Evolutionary conservation across 805 yeast species (phyloP), one percentile per base, ranked within the genome.

Genomic region (Zygoascus flipseniorum): DNA sequence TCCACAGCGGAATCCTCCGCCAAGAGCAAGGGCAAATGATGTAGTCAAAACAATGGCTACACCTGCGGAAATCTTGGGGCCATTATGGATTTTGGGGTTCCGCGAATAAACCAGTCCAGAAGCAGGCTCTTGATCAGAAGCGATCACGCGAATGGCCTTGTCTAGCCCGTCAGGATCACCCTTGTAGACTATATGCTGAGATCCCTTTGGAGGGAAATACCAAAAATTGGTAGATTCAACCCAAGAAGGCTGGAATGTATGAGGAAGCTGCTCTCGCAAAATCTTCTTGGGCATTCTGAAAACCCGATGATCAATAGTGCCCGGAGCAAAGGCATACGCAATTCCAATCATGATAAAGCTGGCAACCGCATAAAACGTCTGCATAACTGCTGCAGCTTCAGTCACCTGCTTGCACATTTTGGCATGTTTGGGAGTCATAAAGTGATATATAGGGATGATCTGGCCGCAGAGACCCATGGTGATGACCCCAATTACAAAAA

Each of bases 381-480:
- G 71, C 31, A 78, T 62, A 9, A 80, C 55, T 1, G 77, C 71
- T 5, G 82, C 77, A 11, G 78, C 83, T 63, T 77, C 72, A 41
- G 72, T 77, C 26, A 75, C 85, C 55, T 76, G 74, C 54, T 76
- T 74, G 66, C 85, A 82, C 74, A 75, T 76, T 53, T 65, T 61
- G 61, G 71, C 80, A 54, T 68, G 72, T 8, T 62, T 54, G 53
- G 71, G 73, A 16, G 77, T 71, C 45, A 84, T 58, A 59, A 77
- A 78, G 67, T 82, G 79, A 11, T 78, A 54, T 64, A 78, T 81
- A 9, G 89, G 89, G 42, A 81, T 65, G 13, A 73, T 73, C 59
- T 84, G 79, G 31, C 84, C 85, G 18, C 81, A 70, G 60, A 85
- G 77, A 16, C 88, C 84, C 84, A 84, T 81, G n/a, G 75, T 73